Evolutionary conservation across 2,329 filamentous ascomycete species (phyloP).

Genomic region (Diaporthe caulivora): DNA sequence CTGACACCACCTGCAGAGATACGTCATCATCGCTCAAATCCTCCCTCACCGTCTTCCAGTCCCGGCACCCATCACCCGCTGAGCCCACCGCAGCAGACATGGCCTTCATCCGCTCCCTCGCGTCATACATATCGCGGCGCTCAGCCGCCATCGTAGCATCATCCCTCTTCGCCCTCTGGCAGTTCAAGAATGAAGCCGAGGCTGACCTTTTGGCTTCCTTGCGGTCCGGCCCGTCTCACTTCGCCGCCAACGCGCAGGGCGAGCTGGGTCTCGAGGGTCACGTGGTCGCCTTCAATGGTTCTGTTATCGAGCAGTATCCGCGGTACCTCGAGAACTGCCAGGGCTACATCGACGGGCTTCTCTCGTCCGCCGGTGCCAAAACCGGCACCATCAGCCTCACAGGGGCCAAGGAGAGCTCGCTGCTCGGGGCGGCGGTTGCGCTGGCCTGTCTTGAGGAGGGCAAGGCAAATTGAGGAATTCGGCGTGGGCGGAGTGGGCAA

Average conservation of each 20-base stretch:
- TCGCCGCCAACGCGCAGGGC: constrained; percentile 62
- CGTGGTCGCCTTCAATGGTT: constrained; percentile 82
- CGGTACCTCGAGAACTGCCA: constrained; percentile 74
- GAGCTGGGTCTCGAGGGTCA: constrained; percentile 57
- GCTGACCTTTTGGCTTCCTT: constrained; percentile 53
- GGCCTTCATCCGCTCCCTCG: constrained; percentile 63
- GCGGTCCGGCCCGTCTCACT: constrained; percentile 11
- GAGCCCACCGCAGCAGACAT: constrained; percentile 61
- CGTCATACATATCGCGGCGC: constrained; percentile 67
- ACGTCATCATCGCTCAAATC: constrained; percentile 55
- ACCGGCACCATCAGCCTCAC: constrained; percentile 69
- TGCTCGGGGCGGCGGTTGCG: constrained; percentile 81
- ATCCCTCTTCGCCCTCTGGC: constrained; percentile 70
- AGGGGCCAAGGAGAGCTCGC: constrained; percentile 78
- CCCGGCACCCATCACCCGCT: constrained; percentile 61
- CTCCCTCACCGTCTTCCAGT: constrained; percentile 62
- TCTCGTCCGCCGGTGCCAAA: constrained; percentile 53
- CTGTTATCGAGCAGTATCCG: constrained; percentile 84
- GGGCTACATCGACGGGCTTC: constrained; percentile 71
- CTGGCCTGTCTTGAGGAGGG: constrained; percentile 59
- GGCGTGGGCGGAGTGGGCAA: neutral
- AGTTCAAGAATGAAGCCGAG: constrained; percentile 64
- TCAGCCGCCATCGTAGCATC: constrained; percentile 71
- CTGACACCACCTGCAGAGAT: constrained; percentile 53
- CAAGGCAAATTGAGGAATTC: constrained; percentile 39